phyloP scores from a whole-genome alignment of 257 asterid species.

The Echites panduratus region DNA sequence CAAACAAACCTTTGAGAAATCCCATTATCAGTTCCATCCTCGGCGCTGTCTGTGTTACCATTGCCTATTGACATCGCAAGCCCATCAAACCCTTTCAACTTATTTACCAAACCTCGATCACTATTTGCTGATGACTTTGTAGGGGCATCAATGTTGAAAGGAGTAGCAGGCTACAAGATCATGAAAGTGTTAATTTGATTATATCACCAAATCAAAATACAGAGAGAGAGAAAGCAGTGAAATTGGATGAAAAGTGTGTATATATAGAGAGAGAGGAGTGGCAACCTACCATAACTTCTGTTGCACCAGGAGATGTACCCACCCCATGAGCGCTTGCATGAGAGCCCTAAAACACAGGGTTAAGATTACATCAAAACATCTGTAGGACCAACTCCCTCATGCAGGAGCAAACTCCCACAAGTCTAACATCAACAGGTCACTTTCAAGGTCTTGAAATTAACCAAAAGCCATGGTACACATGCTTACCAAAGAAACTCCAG shows the following conservation, averaged over 20 bases:
- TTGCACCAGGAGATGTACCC: slow-evolving; percentile 21
- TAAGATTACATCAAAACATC: not conserved
- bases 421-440: not conserved
- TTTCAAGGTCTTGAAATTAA: not conserved
- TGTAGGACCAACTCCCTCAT: not conserved
- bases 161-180: slow-evolving; percentile 53
- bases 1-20: slow-evolving; percentile 66
- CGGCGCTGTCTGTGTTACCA: slow-evolving; percentile 49
- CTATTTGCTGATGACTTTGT: slow-evolving; percentile 52
- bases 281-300: slow-evolving; percentile 26
- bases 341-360: slow-evolving; percentile 22
- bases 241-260: not conserved
- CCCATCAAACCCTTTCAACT: slow-evolving; percentile 77
- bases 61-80: slow-evolving; percentile 81
- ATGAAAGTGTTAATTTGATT: not conserved
- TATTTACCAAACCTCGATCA: slow-evolving; percentile 56
- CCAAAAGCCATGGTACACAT: not conserved
- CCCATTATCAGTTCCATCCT: slow-evolving; percentile 51
- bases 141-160: slow-evolving; percentile 56
- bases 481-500: slow-evolving; percentile 84
- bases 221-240: not conserved
- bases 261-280: no score
- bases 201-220: no score
- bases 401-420: not conserved
- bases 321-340: slow-evolving; percentile 27